Evolutionary conservation across 176 grass and related monocot species (phyloP).

Genomic region (Paspalum notatum): DNA sequence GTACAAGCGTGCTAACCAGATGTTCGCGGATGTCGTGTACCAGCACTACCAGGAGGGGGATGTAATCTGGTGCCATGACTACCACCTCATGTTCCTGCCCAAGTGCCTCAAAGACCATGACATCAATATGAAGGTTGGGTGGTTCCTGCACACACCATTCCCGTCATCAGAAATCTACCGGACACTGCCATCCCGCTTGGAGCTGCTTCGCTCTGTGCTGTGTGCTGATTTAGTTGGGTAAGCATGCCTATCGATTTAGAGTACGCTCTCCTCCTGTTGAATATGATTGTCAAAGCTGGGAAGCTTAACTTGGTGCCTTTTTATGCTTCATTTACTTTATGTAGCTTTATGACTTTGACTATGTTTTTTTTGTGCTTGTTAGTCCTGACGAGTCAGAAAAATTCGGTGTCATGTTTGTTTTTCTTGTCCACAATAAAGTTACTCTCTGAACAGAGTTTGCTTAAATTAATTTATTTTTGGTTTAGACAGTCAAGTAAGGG

Average conservation of each 20-base stretch:
- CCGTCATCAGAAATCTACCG: slow-evolving; percentile 97
- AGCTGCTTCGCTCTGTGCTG: slow-evolving; percentile 90
- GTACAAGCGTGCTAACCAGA: slow-evolving; percentile 97
- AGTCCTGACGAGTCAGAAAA: background rate
- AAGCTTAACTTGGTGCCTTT: background rate
- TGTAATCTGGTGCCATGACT: slow-evolving; percentile 99
- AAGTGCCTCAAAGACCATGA: slow-evolving; percentile 95
- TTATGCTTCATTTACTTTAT: slow-evolving; percentile 29
- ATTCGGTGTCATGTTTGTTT: slow-evolving; percentile 8
- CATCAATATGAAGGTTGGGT: slow-evolving; percentile 98
- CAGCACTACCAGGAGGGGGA: slow-evolving; percentile 97
- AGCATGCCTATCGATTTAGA: slow-evolving; percentile 40
- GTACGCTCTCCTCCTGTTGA: slow-evolving; percentile 18
- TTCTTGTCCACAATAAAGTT: slow-evolving; percentile 27
- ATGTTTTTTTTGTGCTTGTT: slow-evolving; percentile 9
- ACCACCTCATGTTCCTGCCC: slow-evolving; percentile 98
- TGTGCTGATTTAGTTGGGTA: slow-evolving; percentile 99
- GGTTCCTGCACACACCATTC: slow-evolving; percentile 99
- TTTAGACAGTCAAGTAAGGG: background rate
- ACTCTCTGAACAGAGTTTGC: slow-evolving; percentile 3
- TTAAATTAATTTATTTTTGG: background rate
- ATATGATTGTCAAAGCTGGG: slow-evolving; percentile 18
- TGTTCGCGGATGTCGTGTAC: slow-evolving; percentile 99
- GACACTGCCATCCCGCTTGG: slow-evolving; percentile 86
- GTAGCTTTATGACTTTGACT: slow-evolving; percentile 33